phyloP scores from a whole-genome alignment of 176 grass and related monocot genomes.

The Oryza australiensis region DNA sequence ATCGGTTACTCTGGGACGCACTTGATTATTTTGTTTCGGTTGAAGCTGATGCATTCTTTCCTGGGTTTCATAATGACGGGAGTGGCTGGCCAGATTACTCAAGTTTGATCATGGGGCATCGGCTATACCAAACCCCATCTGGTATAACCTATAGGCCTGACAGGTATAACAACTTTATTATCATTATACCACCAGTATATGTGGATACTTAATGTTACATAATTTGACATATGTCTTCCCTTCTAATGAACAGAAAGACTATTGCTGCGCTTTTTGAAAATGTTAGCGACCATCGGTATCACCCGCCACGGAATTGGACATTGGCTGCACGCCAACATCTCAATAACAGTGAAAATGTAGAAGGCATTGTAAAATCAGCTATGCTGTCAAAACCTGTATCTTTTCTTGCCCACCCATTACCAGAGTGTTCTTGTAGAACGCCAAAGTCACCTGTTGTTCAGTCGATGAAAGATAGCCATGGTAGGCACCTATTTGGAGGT shows the following conservation, averaged over 20 bases:
- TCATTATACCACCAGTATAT: background rate
- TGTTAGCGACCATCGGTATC: slow-evolving; percentile 68
- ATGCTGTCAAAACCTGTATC: slow-evolving; percentile 66
- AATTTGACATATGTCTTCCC: slow-evolving; percentile 5
- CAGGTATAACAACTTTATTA: slow-evolving; percentile 59
- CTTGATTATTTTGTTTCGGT: slow-evolving; percentile 95
- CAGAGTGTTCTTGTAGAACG: slow-evolving; percentile 77
- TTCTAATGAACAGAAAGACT: slow-evolving; percentile 68
- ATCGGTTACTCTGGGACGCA: slow-evolving; percentile 90
- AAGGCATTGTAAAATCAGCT: slow-evolving; percentile 53
- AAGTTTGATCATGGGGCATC: slow-evolving; percentile 93
- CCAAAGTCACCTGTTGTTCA: slow-evolving; percentile 30
- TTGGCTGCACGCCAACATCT: slow-evolving; percentile 65
- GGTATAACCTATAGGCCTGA: slow-evolving; percentile 86
- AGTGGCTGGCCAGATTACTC: slow-evolving; percentile 81
- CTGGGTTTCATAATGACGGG: slow-evolving; percentile 87
- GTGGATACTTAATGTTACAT: slow-evolving; percentile 10
- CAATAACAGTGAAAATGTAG: slow-evolving; percentile 60
- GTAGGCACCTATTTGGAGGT: slow-evolving; percentile 43
- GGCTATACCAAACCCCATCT: slow-evolving; percentile 71
- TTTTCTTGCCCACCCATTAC: slow-evolving; percentile 79
- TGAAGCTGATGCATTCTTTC: slow-evolving; percentile 96
- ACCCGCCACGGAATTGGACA: slow-evolving; percentile 89
- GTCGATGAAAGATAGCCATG: slow-evolving; percentile 38
- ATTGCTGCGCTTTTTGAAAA: slow-evolving; percentile 65